Evolutionary conservation across 139 green algal genomes (phyloP).

Genomic region (Chlamydomonas incerta): DNA sequence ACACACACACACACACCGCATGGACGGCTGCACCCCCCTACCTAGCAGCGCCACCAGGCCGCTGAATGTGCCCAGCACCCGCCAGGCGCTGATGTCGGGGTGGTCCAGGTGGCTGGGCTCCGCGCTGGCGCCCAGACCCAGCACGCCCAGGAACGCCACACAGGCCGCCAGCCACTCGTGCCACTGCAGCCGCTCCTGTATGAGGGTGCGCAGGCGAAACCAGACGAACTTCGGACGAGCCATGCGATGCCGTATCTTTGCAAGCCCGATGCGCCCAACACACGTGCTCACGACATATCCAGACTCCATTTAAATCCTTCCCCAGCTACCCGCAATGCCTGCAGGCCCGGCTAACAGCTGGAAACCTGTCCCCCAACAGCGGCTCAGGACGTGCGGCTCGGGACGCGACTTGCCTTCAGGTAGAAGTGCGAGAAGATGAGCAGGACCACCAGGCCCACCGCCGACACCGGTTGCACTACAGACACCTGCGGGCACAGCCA

Average conservation of each 20-base stretch:
- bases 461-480: slow-evolving; percentile 89
- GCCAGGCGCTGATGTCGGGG: background rate
- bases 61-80: slow-evolving; percentile 32
- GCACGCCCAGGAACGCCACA: slow-evolving; percentile 65
- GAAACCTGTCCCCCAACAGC: no score
- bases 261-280: background rate
- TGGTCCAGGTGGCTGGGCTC: slow-evolving; percentile 37
- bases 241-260: no score
- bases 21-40: no score
- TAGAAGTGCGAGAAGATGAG: slow-evolving; percentile 91
- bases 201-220: no score
- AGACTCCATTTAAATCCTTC: background rate
- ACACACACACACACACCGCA: no score
- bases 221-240: no score
- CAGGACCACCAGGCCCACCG: slow-evolving; percentile 84
- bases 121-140: slow-evolving; percentile 69
- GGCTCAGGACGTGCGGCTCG: no score
- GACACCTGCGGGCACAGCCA: slow-evolving; percentile 71
- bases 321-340: no score
- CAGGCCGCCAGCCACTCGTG: slow-evolving; percentile 76
- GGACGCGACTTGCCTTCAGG: slow-evolving; percentile 68
- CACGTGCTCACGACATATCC: background rate
- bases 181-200: slow-evolving; percentile 66
- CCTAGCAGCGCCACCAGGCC: slow-evolving; percentile 41
- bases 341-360: no score